These are phyloP conservation scores for Candida insectorum DNA, from an alignment of 805 yeast species.

Conservation along the genomic window DNA sequence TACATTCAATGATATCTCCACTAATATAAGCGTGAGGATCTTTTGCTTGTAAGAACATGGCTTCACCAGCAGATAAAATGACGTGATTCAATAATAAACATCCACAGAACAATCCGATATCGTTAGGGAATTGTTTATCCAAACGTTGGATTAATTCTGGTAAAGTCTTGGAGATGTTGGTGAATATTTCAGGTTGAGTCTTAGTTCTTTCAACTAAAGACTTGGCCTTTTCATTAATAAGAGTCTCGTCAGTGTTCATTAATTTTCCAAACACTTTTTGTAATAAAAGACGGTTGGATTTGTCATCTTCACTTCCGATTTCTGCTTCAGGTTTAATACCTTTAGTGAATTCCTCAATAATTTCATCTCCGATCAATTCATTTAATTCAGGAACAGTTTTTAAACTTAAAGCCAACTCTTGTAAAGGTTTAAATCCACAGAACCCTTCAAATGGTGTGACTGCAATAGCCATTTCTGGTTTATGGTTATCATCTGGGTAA, in stretches of 20 bases:
- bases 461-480: slow-evolving; percentile 99
- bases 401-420: slow-evolving; percentile 67
- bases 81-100: slow-evolving; percentile 90
- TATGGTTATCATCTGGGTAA: slow-evolving; percentile 97
- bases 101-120: slow-evolving; percentile 94
- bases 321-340: slow-evolving; percentile 45
- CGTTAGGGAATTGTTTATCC: slow-evolving; percentile 86
- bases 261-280: slow-evolving; percentile 75
- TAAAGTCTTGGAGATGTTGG: slow-evolving; percentile 43
- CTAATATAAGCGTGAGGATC: slow-evolving; percentile 97
- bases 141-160: slow-evolving; percentile 75
- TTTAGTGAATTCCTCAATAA: slow-evolving; percentile 49
- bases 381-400: slow-evolving; percentile 72
- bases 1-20: slow-evolving; percentile 98
- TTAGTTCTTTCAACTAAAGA: slow-evolving; percentile 64
- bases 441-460: slow-evolving; percentile 95
- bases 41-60: slow-evolving; percentile 93
- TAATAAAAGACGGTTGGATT: slow-evolving; percentile 58
- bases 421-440: slow-evolving; percentile 94
- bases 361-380: slow-evolving; percentile 63
- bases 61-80: slow-evolving; percentile 80
- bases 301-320: slow-evolving; percentile 52
- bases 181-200: slow-evolving; percentile 56
- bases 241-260: slow-evolving; percentile 75
- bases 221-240: slow-evolving; percentile 55